A percentile compares a stretch with the other conserved stretches of the same genome.
These are phyloP conservation scores for Acanthamoeba divionensis DNA, from an alignment of 208 protist genomes.

Conservation along the genomic window DNA sequence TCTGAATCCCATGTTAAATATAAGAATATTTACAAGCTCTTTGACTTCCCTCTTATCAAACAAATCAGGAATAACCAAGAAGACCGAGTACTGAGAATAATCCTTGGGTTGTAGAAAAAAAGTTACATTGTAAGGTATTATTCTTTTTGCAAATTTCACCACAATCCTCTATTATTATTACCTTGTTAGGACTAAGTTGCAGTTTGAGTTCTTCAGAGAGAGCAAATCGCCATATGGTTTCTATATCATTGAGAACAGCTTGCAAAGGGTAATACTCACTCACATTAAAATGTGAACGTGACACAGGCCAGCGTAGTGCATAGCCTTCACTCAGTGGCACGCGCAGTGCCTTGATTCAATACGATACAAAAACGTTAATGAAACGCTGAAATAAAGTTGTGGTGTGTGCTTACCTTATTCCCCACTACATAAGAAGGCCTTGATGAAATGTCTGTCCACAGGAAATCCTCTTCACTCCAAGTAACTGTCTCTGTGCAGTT, in stretches of 20 bases:
- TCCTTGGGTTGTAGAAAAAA: neutral
- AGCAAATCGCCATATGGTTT: neutral
- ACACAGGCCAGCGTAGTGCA: neutral
- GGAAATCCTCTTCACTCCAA: neutral
- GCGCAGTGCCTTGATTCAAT: too few relatives aligned
- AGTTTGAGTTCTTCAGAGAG: neutral
- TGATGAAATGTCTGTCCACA: neutral
- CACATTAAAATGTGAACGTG: neutral
- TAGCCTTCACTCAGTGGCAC: neutral
- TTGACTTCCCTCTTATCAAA: neutral
- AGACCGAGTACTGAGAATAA: neutral
- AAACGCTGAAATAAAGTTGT: too few relatives aligned
- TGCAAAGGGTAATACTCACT: neutral
- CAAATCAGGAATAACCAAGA: neutral
- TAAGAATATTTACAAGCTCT: neutral
- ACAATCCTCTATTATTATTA: too few relatives aligned
- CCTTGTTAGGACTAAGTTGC: neutral
- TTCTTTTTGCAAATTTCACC: too few relatives aligned
- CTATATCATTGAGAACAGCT: neutral
- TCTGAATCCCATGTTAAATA: neutral
- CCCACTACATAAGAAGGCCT: neutral
- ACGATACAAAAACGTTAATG: too few relatives aligned
- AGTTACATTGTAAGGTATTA: neutral
- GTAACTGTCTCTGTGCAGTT: conserved; percentile 13
- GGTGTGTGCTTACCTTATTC: neutral